phyloP scores from a whole-genome alignment of 768 basidiomycete species.

The Naganishia vaughanmartiniae region DNA sequence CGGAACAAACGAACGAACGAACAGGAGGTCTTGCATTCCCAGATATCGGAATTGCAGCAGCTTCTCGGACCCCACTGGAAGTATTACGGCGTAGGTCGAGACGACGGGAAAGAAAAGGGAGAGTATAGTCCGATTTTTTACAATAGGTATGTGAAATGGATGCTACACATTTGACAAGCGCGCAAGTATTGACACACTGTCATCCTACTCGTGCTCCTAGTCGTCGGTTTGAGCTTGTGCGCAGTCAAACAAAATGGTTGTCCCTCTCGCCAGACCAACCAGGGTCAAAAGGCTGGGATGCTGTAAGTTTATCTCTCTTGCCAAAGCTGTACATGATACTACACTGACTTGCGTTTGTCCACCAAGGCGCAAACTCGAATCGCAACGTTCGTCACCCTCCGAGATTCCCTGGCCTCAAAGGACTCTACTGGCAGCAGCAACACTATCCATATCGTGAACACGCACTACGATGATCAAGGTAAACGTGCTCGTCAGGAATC shows the following conservation, averaged over 20 bases:
- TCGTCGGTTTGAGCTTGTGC: constrained; percentile 25
- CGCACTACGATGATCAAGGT: constrained; percentile 52
- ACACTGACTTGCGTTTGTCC: background rate
- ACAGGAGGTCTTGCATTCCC: constrained; percentile 58
- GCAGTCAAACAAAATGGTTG: constrained; percentile 46
- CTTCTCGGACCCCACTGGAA: constrained; percentile 61
- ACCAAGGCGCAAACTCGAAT: constrained; percentile 41
- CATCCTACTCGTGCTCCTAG: background rate
- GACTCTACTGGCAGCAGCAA: background rate
- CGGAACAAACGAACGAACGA: no score
- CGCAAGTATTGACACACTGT: background rate
- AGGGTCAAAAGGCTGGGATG: constrained; percentile 52
- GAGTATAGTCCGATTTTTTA: constrained; percentile 68
- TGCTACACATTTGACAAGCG: background rate
- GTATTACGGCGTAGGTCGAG: constrained; percentile 65
- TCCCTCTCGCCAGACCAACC: constrained; percentile 47
- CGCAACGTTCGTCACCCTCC: constrained; percentile 42
- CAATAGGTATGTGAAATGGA: constrained; percentile 52
- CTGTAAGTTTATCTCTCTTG: constrained; percentile 36
- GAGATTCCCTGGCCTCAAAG: background rate
- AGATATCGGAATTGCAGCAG: constrained; percentile 60
- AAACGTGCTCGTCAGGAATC: constrained; percentile 41
- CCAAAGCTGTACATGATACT: constrained; percentile 1
- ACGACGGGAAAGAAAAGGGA: constrained; percentile 60
- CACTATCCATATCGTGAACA: constrained; percentile 44